These are phyloP conservation scores for Brassica napus DNA, from an alignment of 345 rosid species.

Conservation along the genomic window Da-Ae NC_063448.1:169501-170000, in stretches of 20 bases:
- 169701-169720: constrained; percentile 52
- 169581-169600: constrained; percentile 81
- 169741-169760: constrained; percentile 97
- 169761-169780: constrained; percentile 67
- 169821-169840: background rate
- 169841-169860: constrained; percentile 66
- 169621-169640: constrained; percentile 34
- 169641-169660: constrained; percentile 25
- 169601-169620: constrained; percentile 38
- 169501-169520: constrained; percentile 92
- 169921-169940: constrained; percentile 95
- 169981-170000: constrained; percentile 75
- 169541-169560: constrained; percentile 98
- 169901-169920: constrained; percentile 98
- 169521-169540: constrained; percentile 88
- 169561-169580: constrained; percentile 78
- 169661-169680: constrained; percentile 35
- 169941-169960: constrained; percentile 90
- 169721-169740: constrained; percentile 84
- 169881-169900: constrained; percentile 89
- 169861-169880: constrained; percentile 74
- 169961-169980: constrained; percentile 93
- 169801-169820: background rate
- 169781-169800: background rate
- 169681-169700: constrained; percentile 17